Evolutionary conservation across 352 stramenopile species (phyloP).

Genomic region (Pilasporangium apinafurcum): DNA sequence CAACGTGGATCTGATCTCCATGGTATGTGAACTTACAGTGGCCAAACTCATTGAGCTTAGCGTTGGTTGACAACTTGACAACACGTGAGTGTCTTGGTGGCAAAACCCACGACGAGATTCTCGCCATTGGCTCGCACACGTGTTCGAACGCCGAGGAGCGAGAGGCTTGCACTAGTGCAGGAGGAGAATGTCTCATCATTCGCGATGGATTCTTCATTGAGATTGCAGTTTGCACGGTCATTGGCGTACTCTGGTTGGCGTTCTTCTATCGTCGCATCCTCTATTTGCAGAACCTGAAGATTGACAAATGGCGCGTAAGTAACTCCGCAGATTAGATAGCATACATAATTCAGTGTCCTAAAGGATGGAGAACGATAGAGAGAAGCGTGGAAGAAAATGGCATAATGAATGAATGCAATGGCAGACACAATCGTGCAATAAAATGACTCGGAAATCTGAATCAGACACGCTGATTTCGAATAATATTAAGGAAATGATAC

Average conservation of each 20-base stretch:
- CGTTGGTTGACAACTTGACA: slow-evolving; percentile 75
- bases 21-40: slow-evolving; percentile 23
- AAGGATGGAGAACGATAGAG: too few relatives aligned
- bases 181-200: slow-evolving; percentile 70
- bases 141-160: slow-evolving; percentile 73
- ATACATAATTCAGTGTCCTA: too few relatives aligned
- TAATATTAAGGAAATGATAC: too few relatives aligned
- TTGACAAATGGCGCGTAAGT: slow-evolving; percentile 75
- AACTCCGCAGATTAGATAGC: slow-evolving; percentile 18
- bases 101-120: slow-evolving; percentile 57
- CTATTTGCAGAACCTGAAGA: slow-evolving; percentile 75
- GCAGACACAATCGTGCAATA: too few relatives aligned
- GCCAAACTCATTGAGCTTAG: slow-evolving; percentile 82
- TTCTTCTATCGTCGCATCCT: slow-evolving; percentile 66
- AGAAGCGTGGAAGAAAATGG: too few relatives aligned
- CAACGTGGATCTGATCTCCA: neutral
- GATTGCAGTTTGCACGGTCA: slow-evolving; percentile 55
- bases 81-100: slow-evolving; percentile 75
- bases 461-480: too few relatives aligned
- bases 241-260: slow-evolving; percentile 62
- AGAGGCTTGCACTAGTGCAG: slow-evolving; percentile 39
- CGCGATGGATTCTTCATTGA: slow-evolving; percentile 82
- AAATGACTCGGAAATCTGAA: too few relatives aligned
- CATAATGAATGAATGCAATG: too few relatives aligned
- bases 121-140: slow-evolving; percentile 68